Evolutionary conservation across 2,329 filamentous ascomycete genomes (phyloP), one percentile per base, ranked within the genome.

Genomic region (Cercospora brassicicola): DNA sequence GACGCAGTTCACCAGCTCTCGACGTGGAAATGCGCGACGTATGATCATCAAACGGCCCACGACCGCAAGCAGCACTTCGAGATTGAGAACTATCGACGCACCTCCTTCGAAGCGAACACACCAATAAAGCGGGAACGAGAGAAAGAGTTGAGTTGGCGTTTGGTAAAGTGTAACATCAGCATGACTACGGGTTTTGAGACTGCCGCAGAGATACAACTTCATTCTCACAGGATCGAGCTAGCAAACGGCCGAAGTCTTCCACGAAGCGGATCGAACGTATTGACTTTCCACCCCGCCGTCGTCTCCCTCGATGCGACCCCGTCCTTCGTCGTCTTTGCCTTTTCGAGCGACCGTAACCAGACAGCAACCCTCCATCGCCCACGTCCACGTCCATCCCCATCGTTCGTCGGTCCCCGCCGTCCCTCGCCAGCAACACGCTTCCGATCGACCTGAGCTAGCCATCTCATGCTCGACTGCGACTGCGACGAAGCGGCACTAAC

Each of bases 221-320:
- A 67, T 63, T 59, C 30, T 59, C 60, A 67, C 65, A 67, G 65
- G 65, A 64, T 64, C 62, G 62, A 56, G 56, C 33, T 62, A 67
- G 62, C 57, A 64, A 64, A 55, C 62, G 66, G 51, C 66, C 66
- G 66, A 64, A 33, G 15, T 36, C 36, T 56, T 56, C 62, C 39
- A 64, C 68, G 68, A 68, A 68, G 60, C 66, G 68, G 61, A 66
- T 68, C 68, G 68, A 64, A 48, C 68, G 60, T 69, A 31, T 62
- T 56, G 18, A 65, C 36, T 66, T 64, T 30, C 62, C 66, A 20
- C 67, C 56, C 66, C 65, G 65, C 62, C 67, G 68, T 67, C 68
- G 57, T 67, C 28, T 59, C n/a, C 56, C 57, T 66, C 64, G 64
- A 66, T 51, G 64, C 66, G 62, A 48, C 59, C 67, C 55, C 64